Evolutionary conservation across 2,329 filamentous ascomycete genomes (phyloP).

Genomic region (Calycina marina): DNA sequence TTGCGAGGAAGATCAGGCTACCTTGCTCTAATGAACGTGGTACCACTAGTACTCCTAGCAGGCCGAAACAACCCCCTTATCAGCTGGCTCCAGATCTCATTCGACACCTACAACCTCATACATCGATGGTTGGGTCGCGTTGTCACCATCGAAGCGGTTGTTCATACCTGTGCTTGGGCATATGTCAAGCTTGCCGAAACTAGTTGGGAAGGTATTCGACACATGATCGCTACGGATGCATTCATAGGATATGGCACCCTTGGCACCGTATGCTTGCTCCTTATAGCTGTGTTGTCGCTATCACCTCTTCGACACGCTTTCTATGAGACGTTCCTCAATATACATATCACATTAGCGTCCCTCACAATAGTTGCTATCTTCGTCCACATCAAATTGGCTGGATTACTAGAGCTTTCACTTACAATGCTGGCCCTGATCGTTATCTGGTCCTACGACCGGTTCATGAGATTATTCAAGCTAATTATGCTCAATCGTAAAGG

Average conservation of each 20-base stretch:
- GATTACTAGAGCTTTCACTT: slow-evolving; percentile 44
- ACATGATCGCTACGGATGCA: slow-evolving; percentile 37
- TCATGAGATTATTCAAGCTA: slow-evolving; percentile 46
- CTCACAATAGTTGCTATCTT: slow-evolving; percentile 57
- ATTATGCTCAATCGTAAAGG: slow-evolving; percentile 46
- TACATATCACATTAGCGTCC: slow-evolving; percentile 65
- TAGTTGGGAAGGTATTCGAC: slow-evolving; percentile 43
- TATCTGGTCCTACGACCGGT: slow-evolving; percentile 65
- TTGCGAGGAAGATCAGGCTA: slow-evolving; percentile 75
- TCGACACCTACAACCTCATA: slow-evolving; percentile 89
- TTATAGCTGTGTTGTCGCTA: slow-evolving; percentile 55
- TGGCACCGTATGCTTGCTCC: slow-evolving; percentile 43
- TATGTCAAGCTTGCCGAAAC: slow-evolving; percentile 53
- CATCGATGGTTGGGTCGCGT: slow-evolving; percentile 75
- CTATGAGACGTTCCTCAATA: slow-evolving; percentile 88
- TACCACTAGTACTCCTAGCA: slow-evolving; percentile 78
- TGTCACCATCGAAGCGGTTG: slow-evolving; percentile 50
- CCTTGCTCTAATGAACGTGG: slow-evolving; percentile 76
- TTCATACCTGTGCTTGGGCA: slow-evolving; percentile 61
- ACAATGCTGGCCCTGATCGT: slow-evolving; percentile 61
- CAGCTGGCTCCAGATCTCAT: slow-evolving; percentile 66
- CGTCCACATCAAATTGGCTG: slow-evolving; percentile 59
- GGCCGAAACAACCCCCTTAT: slow-evolving; percentile 92
- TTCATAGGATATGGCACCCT: slow-evolving; percentile 54
- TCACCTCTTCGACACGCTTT: slow-evolving; percentile 84